Evolutionary conservation across 352 stramenopile species (phyloP), one percentile per base, ranked within the genome.

Genomic region (Phytophthora boehmeriae): DNA sequence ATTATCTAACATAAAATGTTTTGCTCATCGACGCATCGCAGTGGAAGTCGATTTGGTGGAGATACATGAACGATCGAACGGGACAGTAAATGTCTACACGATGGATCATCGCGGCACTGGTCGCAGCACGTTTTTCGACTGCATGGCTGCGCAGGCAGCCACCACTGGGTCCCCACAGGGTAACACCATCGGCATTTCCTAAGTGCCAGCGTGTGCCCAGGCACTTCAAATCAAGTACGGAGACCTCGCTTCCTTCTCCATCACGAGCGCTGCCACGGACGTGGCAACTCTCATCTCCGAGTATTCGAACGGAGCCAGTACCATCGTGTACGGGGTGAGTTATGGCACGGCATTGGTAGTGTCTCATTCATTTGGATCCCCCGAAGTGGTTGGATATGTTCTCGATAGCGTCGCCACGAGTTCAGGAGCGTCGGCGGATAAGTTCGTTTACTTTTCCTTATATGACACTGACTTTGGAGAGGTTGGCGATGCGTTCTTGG

Each of bases 261-360:
- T 63, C 39, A 80, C 71, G 10, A 77, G 59, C 14, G 71, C 63
- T 4, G 66, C 66, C 6, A 60, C 19, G 6, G 66, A 75, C 28
- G 28, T 75, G 16, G 27, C 52, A 25, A 63, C 35, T 6, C 59
- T 70, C 25, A 70, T 70, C 41, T 50, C 39, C 14, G 55, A 34
- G 0, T 62, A 54, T 19, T 52, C 56, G 11, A 34, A 44, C 17
- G 56, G 48, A 1, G 25, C 45, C 16, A 32, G 27, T 13, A 68
- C 60, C 6, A 66, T 59, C 27, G 59, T 77, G 1, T 77, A 77
- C 35, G 68, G 68, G 20, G 51, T 71, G 47, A 81, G 73, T 59
- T 82, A 82, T 48, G 73, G 73, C 50, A 73, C 73, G 1, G 47
- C 66, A 9, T 49, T 78, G n/a, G 73, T 78, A 82, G 54, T 58